Conservation (phyloP, 1,284 basidiomycete genomes). For the Cryptococcus deneoformans region DNA sequence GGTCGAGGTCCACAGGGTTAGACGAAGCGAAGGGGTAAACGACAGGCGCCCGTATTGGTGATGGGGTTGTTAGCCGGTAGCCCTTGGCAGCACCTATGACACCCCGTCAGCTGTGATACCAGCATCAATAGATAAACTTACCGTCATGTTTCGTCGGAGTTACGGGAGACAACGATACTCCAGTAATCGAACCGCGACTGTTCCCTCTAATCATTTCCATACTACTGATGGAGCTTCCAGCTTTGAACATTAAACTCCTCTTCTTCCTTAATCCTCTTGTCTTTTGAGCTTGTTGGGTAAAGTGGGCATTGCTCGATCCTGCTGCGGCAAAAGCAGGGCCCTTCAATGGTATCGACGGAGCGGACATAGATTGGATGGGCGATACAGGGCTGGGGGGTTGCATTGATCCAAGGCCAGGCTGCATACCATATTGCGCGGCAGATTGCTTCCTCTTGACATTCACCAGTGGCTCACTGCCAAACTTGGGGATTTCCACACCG, state of each 20-base stretch:
- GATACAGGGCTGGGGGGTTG: conserved; percentile 18
- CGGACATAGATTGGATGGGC: conserved; percentile 11
- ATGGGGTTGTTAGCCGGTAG: conserved; percentile 33
- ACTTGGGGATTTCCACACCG: conserved; percentile 29
- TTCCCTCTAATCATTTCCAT: conserved; percentile 24
- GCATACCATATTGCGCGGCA: conserved; percentile 4
- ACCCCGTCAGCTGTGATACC: conserved; percentile 1
- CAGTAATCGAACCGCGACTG: conserved; percentile 13
- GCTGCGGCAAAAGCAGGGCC: conserved; percentile 5
- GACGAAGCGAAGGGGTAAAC: conserved; percentile 36
- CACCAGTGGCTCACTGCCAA: conserved; percentile 22
- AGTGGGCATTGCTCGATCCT: conserved; percentile 14
- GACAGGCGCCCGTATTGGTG: conserved; percentile 20
- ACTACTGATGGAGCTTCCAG: conserved; percentile 34
- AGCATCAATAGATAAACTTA: conserved; percentile 11
- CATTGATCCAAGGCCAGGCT: neutral
- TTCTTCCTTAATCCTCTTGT: conserved; percentile 45
- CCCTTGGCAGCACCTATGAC: conserved; percentile 16
- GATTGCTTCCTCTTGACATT: conserved; percentile 12
- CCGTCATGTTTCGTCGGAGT: conserved; percentile 39
- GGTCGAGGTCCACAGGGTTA: conserved; percentile 3
- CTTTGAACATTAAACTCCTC: conserved; percentile 42
- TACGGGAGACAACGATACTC: conserved; percentile 27
- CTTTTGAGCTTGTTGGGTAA: conserved; percentile 20
- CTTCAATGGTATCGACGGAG: conserved; percentile 10